Base-by-base conservation (phyloP, 225 moss, liverwort and hornwort genomes). In the Asterella californica region DNA sequence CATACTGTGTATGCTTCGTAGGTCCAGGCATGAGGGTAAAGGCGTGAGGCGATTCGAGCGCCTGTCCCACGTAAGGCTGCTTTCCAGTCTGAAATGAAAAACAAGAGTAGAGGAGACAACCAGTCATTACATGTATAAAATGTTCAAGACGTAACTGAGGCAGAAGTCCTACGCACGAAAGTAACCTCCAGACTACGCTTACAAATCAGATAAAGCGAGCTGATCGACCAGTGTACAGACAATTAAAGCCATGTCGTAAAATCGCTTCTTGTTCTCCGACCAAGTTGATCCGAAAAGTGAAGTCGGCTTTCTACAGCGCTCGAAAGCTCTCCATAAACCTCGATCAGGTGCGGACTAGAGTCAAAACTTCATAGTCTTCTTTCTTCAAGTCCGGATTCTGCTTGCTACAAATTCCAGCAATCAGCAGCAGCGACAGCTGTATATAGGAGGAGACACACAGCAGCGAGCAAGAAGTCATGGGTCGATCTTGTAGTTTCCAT, bases 1-100 rank as follows among this genome's bases (percentile, higher is more conserved):
- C 82, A 11, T 87, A 87, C 87, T 87, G 84, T 15, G 86, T 86
- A 55, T 86, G 86, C 52, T 83, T 86, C 3, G 83, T 36, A 46
- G 86, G 83, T 21, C 83, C 83, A 37, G 86, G 81, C 83, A 83
- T 80, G 8, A 86, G 49, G 59, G 83, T 86, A 38, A 86, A 86
- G 60, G 78, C 74, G 69, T 79, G 83, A 42, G 86, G 83, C 74
- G 86, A 78, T 32, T 83, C 83, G 5, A 86, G 78, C 57, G 74
- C 74, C 72, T 69, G 83, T n/a, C 86, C 86, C 33, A 83, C 83
- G 59, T 81, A 83, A 4, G 83, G 70, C 68, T 78, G 81, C 78
- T 86, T 74, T 34, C 57, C 46, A 42, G 77, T 63, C 84, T 87
- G 81, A 30, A 49, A 75, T 47, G 50, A 75, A 76, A 48, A 25